Evolutionary conservation across 805 yeast genomes (phyloP).

Genomic region (Saccharomycopsis oosterbeekiorum): DNA sequence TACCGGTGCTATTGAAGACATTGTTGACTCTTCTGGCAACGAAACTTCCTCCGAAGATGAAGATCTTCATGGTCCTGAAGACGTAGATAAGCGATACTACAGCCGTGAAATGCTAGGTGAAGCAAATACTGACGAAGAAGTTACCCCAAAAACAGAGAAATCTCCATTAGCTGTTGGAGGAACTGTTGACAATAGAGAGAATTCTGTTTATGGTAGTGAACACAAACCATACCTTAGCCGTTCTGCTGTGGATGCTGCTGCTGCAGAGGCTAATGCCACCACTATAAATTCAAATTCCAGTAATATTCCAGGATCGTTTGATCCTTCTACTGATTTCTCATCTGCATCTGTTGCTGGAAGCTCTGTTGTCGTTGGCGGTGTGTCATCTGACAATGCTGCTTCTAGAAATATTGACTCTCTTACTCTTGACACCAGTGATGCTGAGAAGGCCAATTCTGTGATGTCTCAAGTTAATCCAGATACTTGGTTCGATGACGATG

Average conservation of each 20-base stretch:
- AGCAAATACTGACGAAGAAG: not conserved
- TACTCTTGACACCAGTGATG: not conserved
- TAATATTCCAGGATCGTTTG: not conserved
- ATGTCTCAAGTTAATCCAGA: conserved; percentile 4
- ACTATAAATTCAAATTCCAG: not conserved
- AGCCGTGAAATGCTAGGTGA: not conserved
- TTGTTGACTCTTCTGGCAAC: not conserved
- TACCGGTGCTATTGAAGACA: not conserved
- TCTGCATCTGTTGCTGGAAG: not conserved
- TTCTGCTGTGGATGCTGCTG: conserved; percentile 1
- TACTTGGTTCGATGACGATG: conserved; percentile 11
- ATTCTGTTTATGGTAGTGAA: not conserved
- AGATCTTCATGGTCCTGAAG: not conserved
- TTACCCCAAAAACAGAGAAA: not conserved
- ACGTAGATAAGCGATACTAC: not conserved
- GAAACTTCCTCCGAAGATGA: not conserved
- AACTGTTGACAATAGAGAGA: not conserved
- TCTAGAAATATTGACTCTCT: not conserved
- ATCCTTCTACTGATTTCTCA: not conserved
- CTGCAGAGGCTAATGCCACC: not conserved
- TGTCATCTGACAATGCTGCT: not conserved
- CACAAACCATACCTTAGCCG: not conserved
- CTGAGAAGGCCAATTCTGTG: not conserved
- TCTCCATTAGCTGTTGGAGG: not conserved
- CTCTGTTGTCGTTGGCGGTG: not conserved